Conservation (phyloP, 1,139 yeast genomes). For the Diutina sp. region DNA sequence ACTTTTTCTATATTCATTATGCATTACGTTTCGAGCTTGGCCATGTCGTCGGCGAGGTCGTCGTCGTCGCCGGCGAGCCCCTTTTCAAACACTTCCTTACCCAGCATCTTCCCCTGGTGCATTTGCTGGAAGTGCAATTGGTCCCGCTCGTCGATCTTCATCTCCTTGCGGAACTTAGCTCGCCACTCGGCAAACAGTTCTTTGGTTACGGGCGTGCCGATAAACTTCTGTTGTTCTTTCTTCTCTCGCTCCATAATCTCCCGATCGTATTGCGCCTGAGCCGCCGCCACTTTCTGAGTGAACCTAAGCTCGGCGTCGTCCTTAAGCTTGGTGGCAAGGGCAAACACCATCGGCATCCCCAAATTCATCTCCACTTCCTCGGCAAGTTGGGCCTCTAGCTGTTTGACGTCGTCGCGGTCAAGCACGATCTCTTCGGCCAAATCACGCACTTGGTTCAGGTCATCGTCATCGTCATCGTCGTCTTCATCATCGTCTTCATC, state of each 20-base stretch:
- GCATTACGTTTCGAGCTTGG: constrained; percentile 6
- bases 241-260: constrained; percentile 41
- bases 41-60: constrained; percentile 11
- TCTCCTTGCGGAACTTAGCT: constrained; percentile 41
- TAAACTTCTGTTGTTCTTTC: constrained; percentile 68
- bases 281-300: constrained; percentile 37
- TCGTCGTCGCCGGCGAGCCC: constrained; percentile 68
- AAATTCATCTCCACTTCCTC: constrained; percentile 64
- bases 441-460: constrained; percentile 25
- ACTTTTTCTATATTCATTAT: background rate
- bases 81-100: constrained; percentile 77
- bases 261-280: constrained; percentile 47
- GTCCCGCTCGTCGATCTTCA: constrained; percentile 40
- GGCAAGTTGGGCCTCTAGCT: constrained; percentile 25
- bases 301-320: constrained; percentile 67
- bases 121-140: constrained; percentile 37
- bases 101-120: constrained; percentile 71
- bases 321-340: constrained; percentile 62
- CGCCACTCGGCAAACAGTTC: constrained; percentile 71
- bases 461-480: constrained; percentile 9
- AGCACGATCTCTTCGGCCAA: constrained; percentile 46
- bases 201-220: constrained; percentile 69
- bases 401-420: constrained; percentile 29
- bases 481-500: constrained; percentile 15
- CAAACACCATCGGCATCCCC: constrained; percentile 83